These are phyloP conservation scores for Datura wrightii DNA, from an alignment of 257 asterid species.

Conservation along the genomic window DNA sequence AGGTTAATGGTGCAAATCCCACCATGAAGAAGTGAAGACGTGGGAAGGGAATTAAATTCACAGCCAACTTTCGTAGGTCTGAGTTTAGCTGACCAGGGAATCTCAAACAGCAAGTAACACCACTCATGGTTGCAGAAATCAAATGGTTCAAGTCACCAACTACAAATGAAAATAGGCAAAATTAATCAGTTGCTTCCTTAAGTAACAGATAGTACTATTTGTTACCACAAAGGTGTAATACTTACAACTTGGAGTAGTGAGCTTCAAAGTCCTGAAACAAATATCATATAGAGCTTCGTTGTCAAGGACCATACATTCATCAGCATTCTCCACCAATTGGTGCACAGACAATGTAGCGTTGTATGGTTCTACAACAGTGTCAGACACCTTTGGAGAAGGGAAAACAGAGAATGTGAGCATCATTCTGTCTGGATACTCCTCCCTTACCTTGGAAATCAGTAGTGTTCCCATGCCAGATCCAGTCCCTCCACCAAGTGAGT, in stretches of 20 bases:
- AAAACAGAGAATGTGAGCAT: constrained; percentile 79
- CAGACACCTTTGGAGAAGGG: constrained; percentile 78
- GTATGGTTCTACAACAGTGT: constrained; percentile 71
- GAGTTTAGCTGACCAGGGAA: constrained; percentile 74
- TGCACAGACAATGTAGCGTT: constrained; percentile 71
- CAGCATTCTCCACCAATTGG: constrained; percentile 72
- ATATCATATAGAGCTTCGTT: constrained; percentile 72
- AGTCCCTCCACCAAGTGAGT: constrained; percentile 76
- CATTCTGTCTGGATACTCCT: constrained; percentile 74
- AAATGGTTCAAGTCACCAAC: constrained; percentile 73
- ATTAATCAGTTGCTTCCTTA: background rate
- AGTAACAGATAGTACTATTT: background rate
- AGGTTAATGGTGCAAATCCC: constrained; percentile 68
- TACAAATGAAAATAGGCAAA: constrained; percentile 29
- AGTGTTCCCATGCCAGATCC: constrained; percentile 80
- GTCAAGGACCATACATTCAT: constrained; percentile 78
- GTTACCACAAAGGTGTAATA: background rate
- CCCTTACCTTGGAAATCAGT: constrained; percentile 69
- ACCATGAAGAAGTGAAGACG: constrained; percentile 79
- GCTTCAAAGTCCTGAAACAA: constrained; percentile 72
- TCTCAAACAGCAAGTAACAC: constrained; percentile 65
- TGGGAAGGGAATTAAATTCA: constrained; percentile 70
- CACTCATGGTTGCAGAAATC: constrained; percentile 77
- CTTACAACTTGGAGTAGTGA: constrained; percentile 73
- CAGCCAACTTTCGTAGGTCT: constrained; percentile 67